Evolutionary conservation across 73 alveolate species (phyloP), one percentile per base, ranked within the genome.

Genomic region (Paramecium biaurelia): DNA sequence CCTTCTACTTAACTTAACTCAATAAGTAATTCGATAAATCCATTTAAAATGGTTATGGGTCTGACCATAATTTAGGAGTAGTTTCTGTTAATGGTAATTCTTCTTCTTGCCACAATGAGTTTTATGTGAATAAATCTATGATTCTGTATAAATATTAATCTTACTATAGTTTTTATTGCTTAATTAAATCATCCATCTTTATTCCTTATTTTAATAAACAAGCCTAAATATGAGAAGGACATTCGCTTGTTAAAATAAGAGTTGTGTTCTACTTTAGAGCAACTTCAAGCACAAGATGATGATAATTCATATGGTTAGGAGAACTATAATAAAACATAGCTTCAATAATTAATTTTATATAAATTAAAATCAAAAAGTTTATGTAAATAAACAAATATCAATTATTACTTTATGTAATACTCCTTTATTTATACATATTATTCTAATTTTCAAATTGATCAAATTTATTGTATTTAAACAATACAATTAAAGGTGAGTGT

Each of bases 21-120:
- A 11, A 14, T 18, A 72, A 72, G 18, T 72, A 72, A 30, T 57
- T 28, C 21, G 6, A 0, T 12, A 72, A 38, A 72, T 72, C 32
- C 18, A 35, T 10, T 72, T 38, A 35, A 35, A 12, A 72, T 0
- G 56, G 34, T 72, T 72, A 72, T 15, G 63, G 58, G 14, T 72
- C 86, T 42, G 34, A 35, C 86, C 59, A 72, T 72, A 72, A 72
- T 72, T 32, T 72, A 72, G 86, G 63, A 35, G 63, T 20, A 10
- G 28, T 34, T 14, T 72, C 85, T 11, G 85, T 70, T 70, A 70
- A 38, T 1, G 86, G 86, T 37, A 72, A 72, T 72, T 72, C 63
- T 72, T 72, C 86, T 18, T 72, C 32, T 34, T 63, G 28, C 84
- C 86, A 11, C 6, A 38, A 34, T 0, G 58, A 11, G 30, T 72